Conservation (phyloP, 495 filamentous ascomycete genomes). For the Neurospora sp. region DNA sequence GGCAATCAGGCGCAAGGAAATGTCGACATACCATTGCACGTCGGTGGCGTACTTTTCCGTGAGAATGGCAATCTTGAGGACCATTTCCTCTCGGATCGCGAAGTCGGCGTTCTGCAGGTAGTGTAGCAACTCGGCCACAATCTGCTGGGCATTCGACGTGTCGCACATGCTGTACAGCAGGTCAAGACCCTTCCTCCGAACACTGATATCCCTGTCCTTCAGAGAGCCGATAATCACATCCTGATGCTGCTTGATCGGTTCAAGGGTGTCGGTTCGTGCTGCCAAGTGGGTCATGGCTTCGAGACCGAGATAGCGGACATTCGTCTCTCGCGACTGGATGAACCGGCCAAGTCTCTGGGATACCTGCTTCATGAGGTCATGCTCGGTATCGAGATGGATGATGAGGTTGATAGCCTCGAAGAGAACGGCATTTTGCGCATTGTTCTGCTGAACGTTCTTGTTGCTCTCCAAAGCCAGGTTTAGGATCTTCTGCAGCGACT, state of each 20-base stretch:
- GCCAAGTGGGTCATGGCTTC: conserved; percentile 99
- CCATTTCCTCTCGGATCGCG: conserved; percentile 97
- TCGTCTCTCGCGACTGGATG: conserved; percentile 93
- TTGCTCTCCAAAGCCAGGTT: conserved; percentile 84
- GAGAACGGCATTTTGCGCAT: conserved; percentile 94
- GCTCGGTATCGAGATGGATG: conserved; percentile 97
- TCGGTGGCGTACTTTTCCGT: conserved; percentile 98
- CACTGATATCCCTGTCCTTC: conserved; percentile 93
- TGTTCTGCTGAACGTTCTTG: conserved; percentile 99
- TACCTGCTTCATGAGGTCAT: conserved; percentile 91
- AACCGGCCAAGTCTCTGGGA: conserved; percentile 91
- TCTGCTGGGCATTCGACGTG: conserved; percentile 76
- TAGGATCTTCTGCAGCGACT: conserved; percentile 82
- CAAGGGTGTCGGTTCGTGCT: conserved; percentile 85
- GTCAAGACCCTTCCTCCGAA: conserved; percentile 90
- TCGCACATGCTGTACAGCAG: conserved; percentile 99
- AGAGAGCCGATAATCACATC: conserved; percentile 90
- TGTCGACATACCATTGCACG: conserved; percentile 98
- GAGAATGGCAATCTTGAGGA: conserved; percentile 94
- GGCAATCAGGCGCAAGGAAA: conserved; percentile 86
- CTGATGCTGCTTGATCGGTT: conserved; percentile 97
- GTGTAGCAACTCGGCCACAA: conserved; percentile 86
- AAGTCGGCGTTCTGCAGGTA: conserved; percentile 97
- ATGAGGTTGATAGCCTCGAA: conserved; percentile 99
- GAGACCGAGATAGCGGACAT: conserved; percentile 91